phyloP scores from a whole-genome alignment of 2,329 filamentous ascomycete species.

The Magnaporthiopsis rhizophila region DNA sequence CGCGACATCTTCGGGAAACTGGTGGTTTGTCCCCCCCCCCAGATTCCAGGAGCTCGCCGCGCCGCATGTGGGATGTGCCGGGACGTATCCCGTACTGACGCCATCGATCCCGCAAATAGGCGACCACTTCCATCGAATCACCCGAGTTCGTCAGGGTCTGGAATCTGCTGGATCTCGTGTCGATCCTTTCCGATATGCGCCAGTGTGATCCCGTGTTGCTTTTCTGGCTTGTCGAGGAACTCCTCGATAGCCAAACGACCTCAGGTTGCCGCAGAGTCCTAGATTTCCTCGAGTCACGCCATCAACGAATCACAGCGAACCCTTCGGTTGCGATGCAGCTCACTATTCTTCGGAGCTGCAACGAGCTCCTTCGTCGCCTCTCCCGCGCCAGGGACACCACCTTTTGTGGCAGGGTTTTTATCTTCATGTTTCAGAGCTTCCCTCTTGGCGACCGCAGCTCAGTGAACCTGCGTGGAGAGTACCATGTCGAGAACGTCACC shows the following conservation, averaged over 20 bases:
- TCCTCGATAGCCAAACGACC: slow-evolving; percentile 93
- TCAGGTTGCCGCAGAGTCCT: slow-evolving; percentile 86
- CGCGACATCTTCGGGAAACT: slow-evolving; percentile 72
- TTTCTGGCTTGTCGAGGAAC: slow-evolving; percentile 87
- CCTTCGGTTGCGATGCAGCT: slow-evolving; percentile 78
- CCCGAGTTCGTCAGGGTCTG: slow-evolving; percentile 77
- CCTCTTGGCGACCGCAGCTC: slow-evolving; percentile 94
- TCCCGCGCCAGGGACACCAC: slow-evolving; percentile 96
- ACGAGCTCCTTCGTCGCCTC: slow-evolving; percentile 84
- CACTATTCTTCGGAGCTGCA: slow-evolving; percentile 87
- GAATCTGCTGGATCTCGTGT: slow-evolving; percentile 90
- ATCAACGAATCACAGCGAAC: slow-evolving; percentile 76
- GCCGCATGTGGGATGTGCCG: too few relatives aligned
- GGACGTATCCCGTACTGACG: not conserved
- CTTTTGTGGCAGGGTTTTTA: slow-evolving; percentile 95
- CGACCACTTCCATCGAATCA: slow-evolving; percentile 66
- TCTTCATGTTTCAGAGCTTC: slow-evolving; percentile 97
- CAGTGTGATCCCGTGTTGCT: slow-evolving; percentile 70
- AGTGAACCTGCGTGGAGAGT: slow-evolving; percentile 92
- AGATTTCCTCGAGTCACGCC: slow-evolving; percentile 87
- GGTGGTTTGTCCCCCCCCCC: slow-evolving; percentile 49
- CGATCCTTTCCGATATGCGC: slow-evolving; percentile 76
- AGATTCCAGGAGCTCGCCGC: not conserved
- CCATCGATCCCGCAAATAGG: slow-evolving; percentile 36
- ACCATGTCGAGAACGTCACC: slow-evolving; percentile 91